Conservation (phyloP, 371 early-diverging fungal species). For the Apophysomyces elegans region DNA sequence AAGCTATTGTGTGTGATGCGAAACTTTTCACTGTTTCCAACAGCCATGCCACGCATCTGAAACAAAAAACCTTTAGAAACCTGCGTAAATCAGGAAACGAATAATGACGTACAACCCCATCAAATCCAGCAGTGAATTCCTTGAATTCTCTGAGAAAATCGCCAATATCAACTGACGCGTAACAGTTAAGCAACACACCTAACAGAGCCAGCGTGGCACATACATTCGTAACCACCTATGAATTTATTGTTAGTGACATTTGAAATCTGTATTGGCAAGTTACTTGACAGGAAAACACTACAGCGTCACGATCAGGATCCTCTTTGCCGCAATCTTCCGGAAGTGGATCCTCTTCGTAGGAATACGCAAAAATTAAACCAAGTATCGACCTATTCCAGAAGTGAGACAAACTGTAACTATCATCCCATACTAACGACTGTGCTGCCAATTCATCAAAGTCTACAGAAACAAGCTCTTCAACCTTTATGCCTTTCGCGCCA, state of each 20-base stretch:
- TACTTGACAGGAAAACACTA: slow-evolving; percentile 22
- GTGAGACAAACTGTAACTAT: neutral
- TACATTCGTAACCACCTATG: slow-evolving; percentile 39
- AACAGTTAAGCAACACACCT: slow-evolving; percentile 34
- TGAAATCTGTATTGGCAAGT: neutral
- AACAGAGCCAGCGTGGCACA: slow-evolving; percentile 50
- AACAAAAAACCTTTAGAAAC: neutral
- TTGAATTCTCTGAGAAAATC: slow-evolving; percentile 31
- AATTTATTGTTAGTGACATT: too few relatives aligned
- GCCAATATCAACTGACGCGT: slow-evolving; percentile 32
- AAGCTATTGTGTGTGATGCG: slow-evolving; percentile 40
- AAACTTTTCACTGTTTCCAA: slow-evolving; percentile 34
- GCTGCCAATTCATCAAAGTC: slow-evolving; percentile 3
- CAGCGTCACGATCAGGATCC: slow-evolving; percentile 25
- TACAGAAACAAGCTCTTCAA: slow-evolving; percentile 29
- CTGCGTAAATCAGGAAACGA: neutral
- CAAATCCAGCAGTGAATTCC: slow-evolving; percentile 24
- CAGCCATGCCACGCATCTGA: slow-evolving; percentile 34
- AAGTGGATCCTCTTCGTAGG: slow-evolving; percentile 14
- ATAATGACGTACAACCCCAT: slow-evolving; percentile 19
- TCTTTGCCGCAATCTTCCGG: slow-evolving; percentile 27
- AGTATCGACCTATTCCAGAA: slow-evolving; percentile 22
- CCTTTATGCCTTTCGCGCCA: slow-evolving; percentile 31
- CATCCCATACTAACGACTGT: neutral
- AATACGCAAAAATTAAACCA: slow-evolving; percentile 38